These are phyloP conservation scores for Botrytis pseudocinerea DNA, from an alignment of 2,329 filamentous ascomycete genomes.

Conservation along the genomic window DNA sequence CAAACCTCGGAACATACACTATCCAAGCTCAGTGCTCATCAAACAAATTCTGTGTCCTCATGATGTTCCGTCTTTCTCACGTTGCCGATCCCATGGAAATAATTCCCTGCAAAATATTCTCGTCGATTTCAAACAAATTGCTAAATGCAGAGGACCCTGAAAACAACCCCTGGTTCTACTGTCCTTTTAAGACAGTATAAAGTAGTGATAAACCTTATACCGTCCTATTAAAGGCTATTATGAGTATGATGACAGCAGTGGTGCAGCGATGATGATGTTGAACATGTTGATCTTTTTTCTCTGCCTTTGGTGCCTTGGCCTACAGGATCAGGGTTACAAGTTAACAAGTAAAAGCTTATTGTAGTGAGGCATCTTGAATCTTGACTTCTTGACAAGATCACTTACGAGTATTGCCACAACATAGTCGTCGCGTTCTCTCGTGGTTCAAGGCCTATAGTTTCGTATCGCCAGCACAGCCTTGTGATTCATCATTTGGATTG, in stretches of 20 bases:
- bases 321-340: neutral
- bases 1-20: constrained; percentile 3
- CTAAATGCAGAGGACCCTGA: constrained; percentile 2
- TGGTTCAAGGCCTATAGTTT: neutral
- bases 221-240: neutral
- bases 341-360: neutral
- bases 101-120: constrained; percentile 3
- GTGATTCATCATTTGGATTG: neutral
- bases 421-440: neutral
- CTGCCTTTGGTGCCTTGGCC: neutral
- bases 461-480: neutral
- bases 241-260: neutral
- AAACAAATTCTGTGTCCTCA: constrained; percentile 11
- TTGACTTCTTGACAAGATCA: neutral
- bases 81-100: neutral
- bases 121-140: neutral
- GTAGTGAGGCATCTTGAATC: too few relatives aligned
- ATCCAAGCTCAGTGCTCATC: constrained; percentile 12
- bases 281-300: neutral
- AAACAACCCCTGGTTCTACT: neutral
- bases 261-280: neutral
- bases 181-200: neutral
- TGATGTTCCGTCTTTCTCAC: constrained; percentile 1
- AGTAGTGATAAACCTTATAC: constrained; percentile 8
- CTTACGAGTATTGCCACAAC: constrained; percentile 7